These are phyloP conservation scores for Lepraria neglecta DNA, from an alignment of 495 filamentous ascomycete species.

Conservation along the genomic window DNA sequence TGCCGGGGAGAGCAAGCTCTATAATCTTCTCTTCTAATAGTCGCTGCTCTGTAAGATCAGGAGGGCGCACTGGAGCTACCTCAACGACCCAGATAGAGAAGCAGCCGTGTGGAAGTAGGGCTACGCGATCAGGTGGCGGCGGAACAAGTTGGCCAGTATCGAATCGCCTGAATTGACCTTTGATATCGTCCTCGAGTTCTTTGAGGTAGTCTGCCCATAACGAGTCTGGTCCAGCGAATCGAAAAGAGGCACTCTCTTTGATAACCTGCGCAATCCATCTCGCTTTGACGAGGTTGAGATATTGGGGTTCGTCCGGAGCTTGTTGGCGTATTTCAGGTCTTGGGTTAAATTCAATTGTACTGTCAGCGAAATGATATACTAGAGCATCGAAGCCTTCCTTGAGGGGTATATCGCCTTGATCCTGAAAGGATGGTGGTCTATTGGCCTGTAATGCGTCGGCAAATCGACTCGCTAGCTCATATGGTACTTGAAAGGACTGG, in stretches of 20 bases:
- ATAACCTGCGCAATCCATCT: constrained; percentile 20
- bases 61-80: constrained; percentile 12
- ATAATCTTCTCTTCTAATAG: constrained; percentile 26
- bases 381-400: constrained; percentile 26
- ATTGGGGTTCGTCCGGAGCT: constrained; percentile 23
- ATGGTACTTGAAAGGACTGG: constrained; percentile 13
- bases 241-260: constrained; percentile 5
- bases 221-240: constrained; percentile 6
- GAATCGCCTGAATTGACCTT: constrained; percentile 16
- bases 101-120: constrained; percentile 13
- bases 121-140: constrained; percentile 4
- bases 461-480: constrained; percentile 15
- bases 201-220: constrained; percentile 21
- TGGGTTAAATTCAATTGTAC: constrained; percentile 27
- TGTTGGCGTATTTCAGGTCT: constrained; percentile 11
- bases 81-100: constrained; percentile 19
- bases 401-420: constrained; percentile 12
- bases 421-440: constrained; percentile 5
- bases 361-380: constrained; percentile 24
- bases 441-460: neutral
- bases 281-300: constrained; percentile 26
- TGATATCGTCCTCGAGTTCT: constrained; percentile 14
- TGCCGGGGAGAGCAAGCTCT: constrained; percentile 16
- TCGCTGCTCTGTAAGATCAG: constrained; percentile 22
- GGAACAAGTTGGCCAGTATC: constrained; percentile 7